Evolutionary conservation across 179 eudicot species (phyloP), one percentile per base, ranked within the genome.

Genomic region (Silene coronaria): DNA sequence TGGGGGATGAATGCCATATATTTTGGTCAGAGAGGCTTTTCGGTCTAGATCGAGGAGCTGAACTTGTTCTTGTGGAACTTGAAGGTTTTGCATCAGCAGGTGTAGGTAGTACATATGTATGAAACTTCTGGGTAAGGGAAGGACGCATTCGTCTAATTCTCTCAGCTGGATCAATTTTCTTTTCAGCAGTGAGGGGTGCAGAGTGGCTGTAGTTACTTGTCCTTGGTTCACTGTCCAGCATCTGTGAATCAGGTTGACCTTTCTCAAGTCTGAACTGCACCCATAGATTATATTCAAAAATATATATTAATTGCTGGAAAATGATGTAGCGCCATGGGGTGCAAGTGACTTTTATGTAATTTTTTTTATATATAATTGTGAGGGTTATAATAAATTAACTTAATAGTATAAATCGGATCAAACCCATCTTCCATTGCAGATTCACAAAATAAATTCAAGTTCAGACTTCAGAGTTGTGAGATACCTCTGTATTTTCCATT

Each of bases 111-210:
- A 87, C 97, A 76, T 96, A 89, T 9, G 91, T 82, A 70, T 91
- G 89, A 78, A 80, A 84, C 76, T 89, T 93, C 71, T 81, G 88
- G 11, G 85, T 82, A 30, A 85, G 76, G 28, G 87, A 82, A 51
- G 84, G 85, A 60, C 86, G 87, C 84, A 86, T 84, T 75, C 90
- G 90, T 79, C 84, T 85, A 8, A 80, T 71, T 83, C 84, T 89
- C 77, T 88, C 97, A 59, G 91, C 84, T 24, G 92, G 89, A 84
- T 91, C 95, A 61, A 84, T 84, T 80, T 91, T 96, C 75, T 86
- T 89, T 62, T 96, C 97, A 10, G 96, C 84, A 79, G 80, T 77
- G 65, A 96, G 83, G 76, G 99, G 99, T 67, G 99, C 99, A 76
- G 97, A 93, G 79, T 93, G 85, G 84, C 97, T 94, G 84, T 81